These are phyloP conservation scores for Citrus cavaleriei DNA, from an alignment of 345 rosid genomes.

Conservation along the genomic window DNA sequence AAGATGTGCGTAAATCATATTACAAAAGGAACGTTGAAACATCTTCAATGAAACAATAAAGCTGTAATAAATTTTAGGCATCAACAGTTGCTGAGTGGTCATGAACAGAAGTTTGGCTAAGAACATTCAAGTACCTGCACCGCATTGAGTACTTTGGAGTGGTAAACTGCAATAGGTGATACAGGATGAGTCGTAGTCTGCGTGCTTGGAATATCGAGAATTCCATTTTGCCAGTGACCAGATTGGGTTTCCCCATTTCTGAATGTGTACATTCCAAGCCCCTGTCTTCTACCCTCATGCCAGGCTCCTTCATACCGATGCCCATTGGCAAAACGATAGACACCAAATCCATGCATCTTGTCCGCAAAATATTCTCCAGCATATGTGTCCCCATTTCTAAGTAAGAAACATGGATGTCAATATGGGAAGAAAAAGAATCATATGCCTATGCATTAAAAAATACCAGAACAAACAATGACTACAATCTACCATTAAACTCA, in stretches of 20 bases:
- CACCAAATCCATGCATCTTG: conserved; percentile 97
- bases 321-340: conserved; percentile 80
- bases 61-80: background rate
- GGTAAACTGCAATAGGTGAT: conserved; percentile 77
- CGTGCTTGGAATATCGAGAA: conserved; percentile 79
- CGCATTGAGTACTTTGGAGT: conserved; percentile 81
- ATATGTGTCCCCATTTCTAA: conserved; percentile 86
- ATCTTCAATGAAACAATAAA: background rate
- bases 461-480: background rate
- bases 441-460: background rate
- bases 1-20: background rate
- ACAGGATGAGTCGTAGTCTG: conserved; percentile 54
- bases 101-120: background rate
- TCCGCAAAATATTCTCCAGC: conserved; percentile 97
- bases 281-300: conserved; percentile 97
- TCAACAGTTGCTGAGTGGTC: background rate
- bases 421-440: background rate
- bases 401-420: background rate
- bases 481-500: background rate
- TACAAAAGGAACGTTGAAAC: background rate
- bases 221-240: conserved; percentile 96
- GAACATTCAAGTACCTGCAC: conserved; percentile 58
- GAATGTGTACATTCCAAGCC: conserved; percentile 95
- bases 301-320: conserved; percentile 96
- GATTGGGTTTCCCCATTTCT: conserved; percentile 92